Evolutionary conservation across 2,329 filamentous ascomycete genomes (phyloP), one percentile per base, ranked within the genome.

Genomic region (Neofusicoccum kwambonambiense): DNA sequence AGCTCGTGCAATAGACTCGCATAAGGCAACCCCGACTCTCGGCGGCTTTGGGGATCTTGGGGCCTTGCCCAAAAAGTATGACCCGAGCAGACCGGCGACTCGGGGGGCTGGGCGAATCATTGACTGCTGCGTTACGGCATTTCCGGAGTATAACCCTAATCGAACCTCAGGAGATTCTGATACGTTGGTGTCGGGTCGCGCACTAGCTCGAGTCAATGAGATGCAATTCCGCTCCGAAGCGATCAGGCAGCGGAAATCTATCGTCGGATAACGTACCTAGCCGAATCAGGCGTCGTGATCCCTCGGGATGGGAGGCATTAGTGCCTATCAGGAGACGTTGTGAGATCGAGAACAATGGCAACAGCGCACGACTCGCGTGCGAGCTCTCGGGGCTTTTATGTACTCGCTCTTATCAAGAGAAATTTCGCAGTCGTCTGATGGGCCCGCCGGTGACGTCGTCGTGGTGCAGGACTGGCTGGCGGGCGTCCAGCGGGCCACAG

Each of bases 131-230:
- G 22, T 15, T 5, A 42, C 27, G 15, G 56, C 8, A 60, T 37
- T n/a, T 47, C 61, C 61, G 61, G 61, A 56, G 61, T 64, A 47
- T 47, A 56, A 64, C 61, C 61, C 61, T 64, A 64, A 47, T 56
- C 19, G 12, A 50, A 63, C 60, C 49, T 52, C 47, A 63, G 44
- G 49, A 35, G 27, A 27, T 22, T 34, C n/a, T 58, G 54, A 58
- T 34, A 60, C 41, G 34, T 11, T 47, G 11, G 56, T 60, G 22
- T 60, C 56, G 56, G 56, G 47, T 47, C 31, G 22, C 22, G 56
- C 56, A 37, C 42, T 35, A 11, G 27, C 56, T 47, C 27, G 42
- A 60, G 56, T 60, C 56, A 60, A 60, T 22, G 27, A 47, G 39
- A 19, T 31, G 42, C 56, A 37, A 37, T 47, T 60, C 56, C 41